phyloP scores from a whole-genome alignment of 352 stramenopile species.

The Pythium monospermum region DNA sequence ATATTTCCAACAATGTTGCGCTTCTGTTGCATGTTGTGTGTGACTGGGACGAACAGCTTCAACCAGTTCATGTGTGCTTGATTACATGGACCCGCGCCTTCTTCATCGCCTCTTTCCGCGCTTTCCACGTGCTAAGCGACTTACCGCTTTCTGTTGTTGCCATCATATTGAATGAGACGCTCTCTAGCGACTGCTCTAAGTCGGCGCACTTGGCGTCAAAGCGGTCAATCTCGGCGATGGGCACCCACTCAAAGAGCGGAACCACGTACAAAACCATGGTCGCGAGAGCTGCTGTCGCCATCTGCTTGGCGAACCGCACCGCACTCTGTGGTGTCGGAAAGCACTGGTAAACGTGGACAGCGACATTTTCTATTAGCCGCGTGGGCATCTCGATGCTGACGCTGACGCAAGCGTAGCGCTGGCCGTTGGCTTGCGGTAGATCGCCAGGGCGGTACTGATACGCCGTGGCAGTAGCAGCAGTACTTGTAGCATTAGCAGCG shows the following conservation, averaged over 20 bases:
- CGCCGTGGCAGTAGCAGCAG: neutral
- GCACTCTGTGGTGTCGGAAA: conserved; percentile 77
- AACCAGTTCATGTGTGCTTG: conserved; percentile 11
- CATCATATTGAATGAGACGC: conserved; percentile 23
- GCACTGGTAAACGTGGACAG: conserved; percentile 75
- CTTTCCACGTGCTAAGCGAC: conserved; percentile 56
- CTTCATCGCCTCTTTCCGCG: conserved; percentile 61
- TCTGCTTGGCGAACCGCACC: conserved; percentile 64
- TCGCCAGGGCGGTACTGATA: conserved; percentile 49
- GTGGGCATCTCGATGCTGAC: conserved; percentile 30
- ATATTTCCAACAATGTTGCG: conserved; percentile 7
- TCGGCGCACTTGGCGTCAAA: conserved; percentile 61
- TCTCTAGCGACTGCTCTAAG: conserved; percentile 62
- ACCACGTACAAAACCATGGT: conserved; percentile 49
- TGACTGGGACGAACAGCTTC: too few species aligned
- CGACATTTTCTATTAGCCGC: conserved; percentile 43
- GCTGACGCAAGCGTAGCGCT: conserved; percentile 70
- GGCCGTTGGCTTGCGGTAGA: conserved; percentile 45
- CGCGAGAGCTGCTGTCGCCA: conserved; percentile 37
- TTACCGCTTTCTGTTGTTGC: conserved; percentile 8
- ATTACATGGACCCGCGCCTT: conserved; percentile 26
- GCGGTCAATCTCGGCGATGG: conserved; percentile 56
- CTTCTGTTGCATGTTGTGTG: too few species aligned
- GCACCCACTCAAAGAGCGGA: conserved; percentile 78
- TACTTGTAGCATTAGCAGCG: neutral